phyloP scores from a whole-genome alignment of 2,329 filamentous ascomycete species.

The Ceratocystis albifundus region DNA sequence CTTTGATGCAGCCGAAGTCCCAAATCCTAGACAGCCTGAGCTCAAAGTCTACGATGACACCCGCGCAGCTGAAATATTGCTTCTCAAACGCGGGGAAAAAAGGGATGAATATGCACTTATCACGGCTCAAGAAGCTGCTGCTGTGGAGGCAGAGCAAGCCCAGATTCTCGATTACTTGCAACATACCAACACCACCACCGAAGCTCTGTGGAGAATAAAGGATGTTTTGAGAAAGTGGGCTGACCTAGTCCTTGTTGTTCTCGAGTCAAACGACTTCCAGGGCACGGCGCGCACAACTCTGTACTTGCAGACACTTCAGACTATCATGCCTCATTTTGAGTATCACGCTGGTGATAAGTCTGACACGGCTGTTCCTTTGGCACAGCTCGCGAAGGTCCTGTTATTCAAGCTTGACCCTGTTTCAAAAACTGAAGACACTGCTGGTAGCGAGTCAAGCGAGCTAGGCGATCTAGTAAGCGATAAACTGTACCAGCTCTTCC shows the following conservation, averaged over 20 bases:
- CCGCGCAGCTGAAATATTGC: constrained; percentile 61
- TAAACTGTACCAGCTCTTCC: constrained; percentile 83
- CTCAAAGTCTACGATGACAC: constrained; percentile 54
- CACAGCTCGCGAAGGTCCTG: constrained; percentile 61
- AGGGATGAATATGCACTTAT: constrained; percentile 39
- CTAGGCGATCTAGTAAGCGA: constrained; percentile 70
- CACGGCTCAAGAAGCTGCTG: constrained; percentile 38
- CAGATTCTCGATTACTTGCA: constrained; percentile 49
- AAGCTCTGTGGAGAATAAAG: constrained; percentile 46
- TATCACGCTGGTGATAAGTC: constrained; percentile 57
- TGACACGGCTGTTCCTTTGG: constrained; percentile 61
- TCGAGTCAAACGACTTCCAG: constrained; percentile 71
- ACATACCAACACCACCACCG: constrained; percentile 52
- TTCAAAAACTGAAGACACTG: constrained; percentile 27
- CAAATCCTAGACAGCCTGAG: constrained; percentile 41
- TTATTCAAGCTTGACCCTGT: constrained; percentile 55
- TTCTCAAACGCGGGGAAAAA: constrained; percentile 55
- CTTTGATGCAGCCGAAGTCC: constrained; percentile 18
- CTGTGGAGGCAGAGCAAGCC: constrained; percentile 47
- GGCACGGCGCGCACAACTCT: constrained; percentile 61
- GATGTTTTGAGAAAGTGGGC: constrained; percentile 72
- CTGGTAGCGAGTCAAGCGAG: constrained; percentile 27
- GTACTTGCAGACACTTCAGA: constrained; percentile 73
- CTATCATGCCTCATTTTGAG: constrained; percentile 80
- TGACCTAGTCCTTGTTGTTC: constrained; percentile 69